Evolutionary conservation across 139 green algal genomes (phyloP).

Genomic region (Asterochloris erici): DNA sequence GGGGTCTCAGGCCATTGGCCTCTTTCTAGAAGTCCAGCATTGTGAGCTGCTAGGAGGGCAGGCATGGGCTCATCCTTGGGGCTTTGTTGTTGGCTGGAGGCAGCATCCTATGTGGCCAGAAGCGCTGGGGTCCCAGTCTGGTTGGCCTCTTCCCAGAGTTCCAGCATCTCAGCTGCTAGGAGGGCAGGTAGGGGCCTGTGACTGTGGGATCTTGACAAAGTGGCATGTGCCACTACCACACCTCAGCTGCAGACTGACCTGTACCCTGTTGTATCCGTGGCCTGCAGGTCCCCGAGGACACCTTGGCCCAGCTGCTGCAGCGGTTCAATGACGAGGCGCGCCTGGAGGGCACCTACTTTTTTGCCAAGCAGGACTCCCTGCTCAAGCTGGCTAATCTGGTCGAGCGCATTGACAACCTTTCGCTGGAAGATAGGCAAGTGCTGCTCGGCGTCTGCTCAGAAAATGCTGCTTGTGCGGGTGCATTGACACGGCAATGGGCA

Average conservation of each 20-base stretch:
- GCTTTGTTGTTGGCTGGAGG: not conserved
- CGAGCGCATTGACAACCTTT: conserved; percentile 20
- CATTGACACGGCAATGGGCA: too few species aligned
- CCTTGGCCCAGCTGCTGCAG: conserved; percentile 24
- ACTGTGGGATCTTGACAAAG: not conserved
- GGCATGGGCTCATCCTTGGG: not conserved
- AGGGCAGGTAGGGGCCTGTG: not conserved
- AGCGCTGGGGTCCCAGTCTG: not conserved
- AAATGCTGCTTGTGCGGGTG: too few species aligned
- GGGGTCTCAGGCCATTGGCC: too few species aligned
- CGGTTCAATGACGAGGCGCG: conserved; percentile 32
- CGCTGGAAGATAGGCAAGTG: conserved; percentile 23
- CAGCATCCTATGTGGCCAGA: not conserved
- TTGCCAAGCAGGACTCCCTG: conserved; percentile 45
- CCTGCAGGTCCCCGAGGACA: conserved; percentile 14
- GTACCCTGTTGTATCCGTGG: not conserved
- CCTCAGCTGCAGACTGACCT: conserved; percentile 13
- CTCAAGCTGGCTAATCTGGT: conserved; percentile 31
- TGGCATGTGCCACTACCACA: not conserved
- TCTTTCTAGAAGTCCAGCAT: not conserved
- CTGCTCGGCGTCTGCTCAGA: conserved; percentile 4
- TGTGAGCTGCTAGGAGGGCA: not conserved
- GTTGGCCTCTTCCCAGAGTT: not conserved
- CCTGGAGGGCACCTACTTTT: conserved; percentile 56
- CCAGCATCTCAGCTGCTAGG: not conserved